phyloP scores from a whole-genome alignment of 75 land plant species.

The Picea sitchensis region DNA sequence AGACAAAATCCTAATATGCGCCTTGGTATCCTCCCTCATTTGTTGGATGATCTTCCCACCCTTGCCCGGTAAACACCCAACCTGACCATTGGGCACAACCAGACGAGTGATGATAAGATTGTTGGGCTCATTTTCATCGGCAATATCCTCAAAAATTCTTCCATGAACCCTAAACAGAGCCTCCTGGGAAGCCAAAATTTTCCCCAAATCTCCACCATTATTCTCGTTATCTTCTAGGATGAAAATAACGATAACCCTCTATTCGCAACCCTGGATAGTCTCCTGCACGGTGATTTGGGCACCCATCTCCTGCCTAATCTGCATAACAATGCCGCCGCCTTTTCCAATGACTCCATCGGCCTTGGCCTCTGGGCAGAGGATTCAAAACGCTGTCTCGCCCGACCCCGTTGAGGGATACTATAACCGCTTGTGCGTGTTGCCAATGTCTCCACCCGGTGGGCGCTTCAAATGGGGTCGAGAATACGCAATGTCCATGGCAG shows the following conservation, averaged over 20 bases:
- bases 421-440: not conserved
- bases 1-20: no score
- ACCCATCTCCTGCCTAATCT: slow-evolving; percentile 67
- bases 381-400: slow-evolving; percentile 30
- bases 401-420: not conserved
- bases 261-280: slow-evolving; percentile 34
- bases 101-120: no score
- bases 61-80: slow-evolving; percentile 54
- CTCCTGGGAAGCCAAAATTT: slow-evolving; percentile 49
- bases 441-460: not conserved
- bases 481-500: not conserved
- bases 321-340: slow-evolving; percentile 63
- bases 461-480: not conserved
- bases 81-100: no score
- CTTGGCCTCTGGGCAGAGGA: slow-evolving; percentile 70
- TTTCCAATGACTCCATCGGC: slow-evolving; percentile 75
- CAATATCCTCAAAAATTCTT: no score
- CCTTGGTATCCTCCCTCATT: no score
- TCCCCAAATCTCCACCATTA: slow-evolving; percentile 10
- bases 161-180: slow-evolving; percentile 51
- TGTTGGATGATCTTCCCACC: no score
- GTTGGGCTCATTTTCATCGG: no score
- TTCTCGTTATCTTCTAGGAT: not conserved
- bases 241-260: slow-evolving; percentile 40
- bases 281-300: slow-evolving; percentile 74